Conservation (phyloP, 106 monocot species). For the Agapanthus africanus region DNA sequence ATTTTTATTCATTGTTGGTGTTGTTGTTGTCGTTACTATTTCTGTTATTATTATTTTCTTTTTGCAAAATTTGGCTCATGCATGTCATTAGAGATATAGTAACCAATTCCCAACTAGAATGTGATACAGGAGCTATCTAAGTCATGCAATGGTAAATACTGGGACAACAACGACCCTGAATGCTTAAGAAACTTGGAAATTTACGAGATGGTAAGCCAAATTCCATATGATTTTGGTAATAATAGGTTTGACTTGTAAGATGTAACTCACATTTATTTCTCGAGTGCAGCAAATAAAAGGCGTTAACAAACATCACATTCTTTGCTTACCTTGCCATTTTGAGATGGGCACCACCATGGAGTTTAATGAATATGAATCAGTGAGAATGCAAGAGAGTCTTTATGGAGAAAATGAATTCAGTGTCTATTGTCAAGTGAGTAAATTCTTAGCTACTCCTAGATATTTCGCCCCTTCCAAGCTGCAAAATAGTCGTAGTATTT, state of each 20-base stretch:
- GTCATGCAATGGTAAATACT: slow-evolving; percentile 31
- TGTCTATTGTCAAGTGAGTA: slow-evolving; percentile 32
- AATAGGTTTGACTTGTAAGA: background rate
- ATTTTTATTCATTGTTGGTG: too few species aligned
- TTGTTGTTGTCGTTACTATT: too few species aligned
- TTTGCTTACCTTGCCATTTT: slow-evolving; percentile 31
- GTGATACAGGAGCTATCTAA: slow-evolving; percentile 24
- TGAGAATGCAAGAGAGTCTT: slow-evolving; percentile 10
- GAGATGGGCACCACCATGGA: slow-evolving; percentile 18
- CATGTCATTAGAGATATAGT: background rate
- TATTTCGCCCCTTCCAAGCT: too few species aligned
- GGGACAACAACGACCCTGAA: slow-evolving; percentile 29
- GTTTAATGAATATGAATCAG: slow-evolving; percentile 14
- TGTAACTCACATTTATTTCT: slow-evolving; percentile 7
- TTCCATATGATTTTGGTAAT: background rate
- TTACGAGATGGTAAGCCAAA: slow-evolving; percentile 24
- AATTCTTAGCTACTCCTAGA: background rate
- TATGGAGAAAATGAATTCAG: slow-evolving; percentile 2
- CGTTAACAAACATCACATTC: slow-evolving; percentile 23
- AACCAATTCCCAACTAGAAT: background rate
- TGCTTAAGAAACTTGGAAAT: slow-evolving; percentile 30
- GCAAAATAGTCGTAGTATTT: too few species aligned
- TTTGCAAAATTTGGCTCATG: background rate
- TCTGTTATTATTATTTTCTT: too few species aligned
- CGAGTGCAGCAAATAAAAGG: slow-evolving; percentile 15